Base-by-base conservation (phyloP, 768 basidiomycete species). In the Serendipita vermifera region DNA sequence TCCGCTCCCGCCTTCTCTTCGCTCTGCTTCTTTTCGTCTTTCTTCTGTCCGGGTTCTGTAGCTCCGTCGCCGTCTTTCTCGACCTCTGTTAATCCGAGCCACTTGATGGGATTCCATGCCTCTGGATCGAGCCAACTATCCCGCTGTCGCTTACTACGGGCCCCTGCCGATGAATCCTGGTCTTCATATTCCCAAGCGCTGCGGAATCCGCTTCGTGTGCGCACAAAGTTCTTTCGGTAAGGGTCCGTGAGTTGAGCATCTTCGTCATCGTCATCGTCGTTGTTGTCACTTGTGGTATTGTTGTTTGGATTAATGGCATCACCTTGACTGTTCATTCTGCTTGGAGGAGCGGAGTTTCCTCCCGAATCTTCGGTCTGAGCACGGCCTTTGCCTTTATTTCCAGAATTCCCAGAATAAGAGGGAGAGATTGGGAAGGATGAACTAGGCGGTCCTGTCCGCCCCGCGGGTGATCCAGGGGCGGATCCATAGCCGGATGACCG, bases 391-490 rank as follows among this genome's bases (percentile, higher is more conserved):
- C 55, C 38, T 20, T 56, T 56, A 31, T 22, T 32, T 22, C 24
- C n/a, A 33, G 62, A 57, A 38, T 63, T 63, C 26, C 73, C 68
- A 1, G 80, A 75, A 17, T 65, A 68, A 1, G 79, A 71, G 31
- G 75, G 68, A 5, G 79, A 81, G 27, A 76, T 75, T 64, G 78
- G 83, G 2, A 83, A 83, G 26, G 86, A 70, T 0, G 85, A 83
- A 36, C 85, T 75, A 3, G 85, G 85, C 31, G 84, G 83, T 11
- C 85, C 85, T 3, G 84, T 86, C 54, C 85, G 73, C 48, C 71
- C 70, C 4, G 82, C 77, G 24, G 85, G 85, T 0, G 82, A 57
- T 22, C 41, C 56, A 36, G 22, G 59, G 9, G 41, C 20, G 11
- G 41, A 43, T 13, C 41, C 24, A 24, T 43, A 43, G 41, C 41